These are phyloP conservation scores for Pseudohalonectria lignicola DNA, from an alignment of 2,329 filamentous ascomycete genomes.

Conservation along the genomic window DNA sequence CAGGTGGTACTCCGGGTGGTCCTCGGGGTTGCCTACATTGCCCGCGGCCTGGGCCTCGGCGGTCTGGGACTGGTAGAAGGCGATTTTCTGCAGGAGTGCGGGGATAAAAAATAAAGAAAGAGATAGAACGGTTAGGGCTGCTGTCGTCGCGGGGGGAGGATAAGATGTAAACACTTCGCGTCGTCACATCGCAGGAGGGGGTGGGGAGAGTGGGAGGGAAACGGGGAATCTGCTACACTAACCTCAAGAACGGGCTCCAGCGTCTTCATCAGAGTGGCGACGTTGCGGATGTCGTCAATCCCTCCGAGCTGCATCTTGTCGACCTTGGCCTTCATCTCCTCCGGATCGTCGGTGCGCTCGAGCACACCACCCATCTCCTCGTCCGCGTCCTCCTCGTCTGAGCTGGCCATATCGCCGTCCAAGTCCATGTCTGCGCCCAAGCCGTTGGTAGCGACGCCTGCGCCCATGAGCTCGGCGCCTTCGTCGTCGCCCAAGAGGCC, in stretches of 20 bases:
- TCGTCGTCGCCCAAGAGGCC: constrained; percentile 30
- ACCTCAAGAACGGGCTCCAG: constrained; percentile 75
- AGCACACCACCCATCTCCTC: constrained; percentile 38
- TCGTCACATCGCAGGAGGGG: constrained; percentile 14
- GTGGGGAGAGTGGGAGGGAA: constrained; percentile 4
- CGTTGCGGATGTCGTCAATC: constrained; percentile 68
- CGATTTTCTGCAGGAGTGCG: constrained; percentile 60
- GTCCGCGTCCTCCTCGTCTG: constrained; percentile 53
- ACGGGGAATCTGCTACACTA: constrained; percentile 38
- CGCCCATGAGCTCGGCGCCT: constrained; percentile 22
- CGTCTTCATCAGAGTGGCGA: constrained; percentile 71
- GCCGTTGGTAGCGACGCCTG: constrained; percentile 15
- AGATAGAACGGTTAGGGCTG: constrained; percentile 65
- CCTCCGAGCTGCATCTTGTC: constrained; percentile 71
- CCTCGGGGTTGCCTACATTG: constrained; percentile 73
- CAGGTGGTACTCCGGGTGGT: constrained; percentile 84
- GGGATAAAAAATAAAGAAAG: no score
- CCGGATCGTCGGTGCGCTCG: constrained; percentile 44
- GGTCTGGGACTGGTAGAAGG: constrained; percentile 60
- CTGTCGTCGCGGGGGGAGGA: constrained; percentile 27
- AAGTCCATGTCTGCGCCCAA: constrained; percentile 42
- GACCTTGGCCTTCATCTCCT: constrained; percentile 65
- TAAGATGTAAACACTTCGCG: constrained; percentile 51
- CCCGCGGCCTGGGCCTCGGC: constrained; percentile 49
- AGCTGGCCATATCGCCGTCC: constrained; percentile 48